Base-by-base conservation (phyloP, 2,329 filamentous ascomycete species). In the Cladosporium phlei region DNA sequence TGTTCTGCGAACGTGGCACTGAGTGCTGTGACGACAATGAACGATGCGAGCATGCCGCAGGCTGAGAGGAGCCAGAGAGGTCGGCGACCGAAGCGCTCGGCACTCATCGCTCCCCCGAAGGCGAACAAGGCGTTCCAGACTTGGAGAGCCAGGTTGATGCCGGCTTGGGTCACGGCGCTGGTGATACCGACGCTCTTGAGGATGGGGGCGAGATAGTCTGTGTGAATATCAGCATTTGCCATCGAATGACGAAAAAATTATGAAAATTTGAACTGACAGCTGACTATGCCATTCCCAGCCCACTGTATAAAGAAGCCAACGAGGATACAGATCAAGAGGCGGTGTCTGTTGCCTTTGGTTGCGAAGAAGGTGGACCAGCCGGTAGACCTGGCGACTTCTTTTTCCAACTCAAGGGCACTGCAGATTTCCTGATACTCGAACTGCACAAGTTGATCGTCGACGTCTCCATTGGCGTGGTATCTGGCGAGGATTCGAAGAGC, bases 361-460 rank as follows among this genome's bases (percentile, higher is more conserved):
- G 34, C 38, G 28, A 54, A 49, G 20, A 55, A 54, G 25, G 50
- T 52, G 5, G 46, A 45, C 49, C 51, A 53, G 5, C 51, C 52
- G 5, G 48, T 43, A 10, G 46, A 34, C 48, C 74, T 75, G 2
- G 76, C 73, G 14, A 35, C 47, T 50, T 82, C 75, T 45, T 75
- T 64, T 57, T 82, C 78, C 1, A 78, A 55, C 22, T 71, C 69
- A 55, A 82, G 75, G 0, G 79, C 78, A 3, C 73, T 70, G 39
- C 74, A 67, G 53, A 84, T 83, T 59, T 83, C 77, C 17, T 72
- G 72, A 56, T 82, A 76, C 56, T 84, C 80, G 7, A 76, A 77
- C 42, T 72, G 69, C 20, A 82, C 77, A 10, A 81, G 70, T 10
- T 72, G 63, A 0, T 74, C 78, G 25, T 69, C 60, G 1, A 54